Evolutionary conservation across 1,284 basidiomycete genomes (phyloP), one percentile per base, ranked within the genome.

Genomic region (Bjerkandera adusta): DNA sequence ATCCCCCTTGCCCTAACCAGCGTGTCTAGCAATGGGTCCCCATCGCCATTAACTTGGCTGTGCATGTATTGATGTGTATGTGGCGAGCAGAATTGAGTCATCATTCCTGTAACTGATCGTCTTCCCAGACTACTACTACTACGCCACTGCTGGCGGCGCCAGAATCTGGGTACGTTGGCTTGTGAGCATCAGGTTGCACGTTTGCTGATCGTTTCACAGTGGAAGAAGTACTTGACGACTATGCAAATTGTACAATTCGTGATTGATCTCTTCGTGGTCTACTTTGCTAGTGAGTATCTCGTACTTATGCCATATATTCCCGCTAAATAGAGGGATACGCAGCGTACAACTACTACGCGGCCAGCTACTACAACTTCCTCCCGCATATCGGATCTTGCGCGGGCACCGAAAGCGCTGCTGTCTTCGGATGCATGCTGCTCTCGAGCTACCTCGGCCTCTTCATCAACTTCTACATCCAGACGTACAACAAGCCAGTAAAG

Each of bases 51-150:
- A 99, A 99, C 75, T 76, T 99, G 50, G 71, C 79, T 48, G 97
- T 99, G 40, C 97, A 99, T 71, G 94, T 99, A 62, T 72, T 98
- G 60, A 99, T 99, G 97, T 99, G 89, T 93, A 68, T 65, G 90
- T 76, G 20, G 6, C 15, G 16, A 15, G 15, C 21, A 20, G 27
- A 32, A 22, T 15, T 18, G n/a, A n/a, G 11, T 30, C 15, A 13
- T 22, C 43, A 16, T 8, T 39, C 33, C 40, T 20, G 21, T 18
- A 4, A n/a, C 16, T 26, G 5, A 32, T 26, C 27, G 10, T 24
- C 42, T 21, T 52, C 16, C 12, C 58, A 93, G 91, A 97, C 73
- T 97, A 98, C 71, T 97, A 97, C 73, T 97, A 97, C 73, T 97
- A 86, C 69, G 93, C 92, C 34, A 97, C 95, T 45, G 93, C 95